Conservation (phyloP, 2,329 filamentous ascomycete species). For the Aspergillus tubingensis region DNA sequence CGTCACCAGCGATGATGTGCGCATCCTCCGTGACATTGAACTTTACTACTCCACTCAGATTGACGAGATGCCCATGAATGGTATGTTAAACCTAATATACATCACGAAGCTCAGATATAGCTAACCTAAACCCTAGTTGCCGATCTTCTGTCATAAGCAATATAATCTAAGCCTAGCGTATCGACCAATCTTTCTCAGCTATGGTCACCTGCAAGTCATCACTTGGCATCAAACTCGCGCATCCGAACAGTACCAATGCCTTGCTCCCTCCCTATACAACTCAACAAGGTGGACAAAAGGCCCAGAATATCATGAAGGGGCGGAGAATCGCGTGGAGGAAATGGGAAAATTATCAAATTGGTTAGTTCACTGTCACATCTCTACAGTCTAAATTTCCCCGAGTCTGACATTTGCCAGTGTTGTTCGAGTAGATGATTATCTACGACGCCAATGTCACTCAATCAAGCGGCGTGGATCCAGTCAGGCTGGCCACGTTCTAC, state of each 20-base stretch:
- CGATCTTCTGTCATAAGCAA: constrained; percentile 39
- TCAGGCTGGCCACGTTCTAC: too few relatives aligned
- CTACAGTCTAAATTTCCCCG: not conserved
- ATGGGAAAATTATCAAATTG: constrained; percentile 30
- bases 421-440: not conserved
- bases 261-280: not conserved
- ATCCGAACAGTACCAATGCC: not conserved
- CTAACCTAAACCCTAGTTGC: constrained; percentile 31
- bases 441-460: not conserved
- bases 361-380: not conserved
- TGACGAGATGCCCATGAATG: constrained; percentile 99
- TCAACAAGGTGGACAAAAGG: not conserved
- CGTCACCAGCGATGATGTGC: constrained; percentile 95
- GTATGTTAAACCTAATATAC: constrained; percentile 54
- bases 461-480: not conserved
- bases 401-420: not conserved
- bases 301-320: constrained; percentile 10
- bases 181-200: not conserved
- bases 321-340: constrained; percentile 39
- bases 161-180: not conserved
- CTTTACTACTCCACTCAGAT: constrained; percentile 96
- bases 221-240: not conserved
- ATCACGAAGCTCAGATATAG: not conserved
- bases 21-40: constrained; percentile 96
- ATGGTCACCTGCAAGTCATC: not conserved